Evolutionary conservation across 1,139 yeast genomes (phyloP).

Genomic region (Pichia sp.): DNA sequence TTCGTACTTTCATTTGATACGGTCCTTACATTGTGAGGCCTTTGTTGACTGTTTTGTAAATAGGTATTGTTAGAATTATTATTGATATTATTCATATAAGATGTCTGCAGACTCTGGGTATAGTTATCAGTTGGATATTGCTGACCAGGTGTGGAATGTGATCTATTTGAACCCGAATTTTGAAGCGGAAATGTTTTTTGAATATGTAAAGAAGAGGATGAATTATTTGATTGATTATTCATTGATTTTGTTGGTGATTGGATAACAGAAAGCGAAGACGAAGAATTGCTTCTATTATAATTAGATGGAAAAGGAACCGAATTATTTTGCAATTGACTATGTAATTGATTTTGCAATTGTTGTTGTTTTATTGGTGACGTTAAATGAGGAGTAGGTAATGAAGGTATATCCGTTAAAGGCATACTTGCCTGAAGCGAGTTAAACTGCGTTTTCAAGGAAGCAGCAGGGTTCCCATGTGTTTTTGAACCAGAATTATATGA

Average conservation of each 20-base stretch:
- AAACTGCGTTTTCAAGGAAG: constrained; percentile 8
- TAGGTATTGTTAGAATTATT: background rate
- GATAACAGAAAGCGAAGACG: background rate
- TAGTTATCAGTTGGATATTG: background rate
- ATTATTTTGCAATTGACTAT: background rate
- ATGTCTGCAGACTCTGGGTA: background rate
- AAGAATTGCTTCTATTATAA: background rate
- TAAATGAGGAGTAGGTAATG: constrained; percentile 14
- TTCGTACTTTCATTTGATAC: background rate
- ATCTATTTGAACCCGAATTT: background rate
- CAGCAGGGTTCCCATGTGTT: background rate
- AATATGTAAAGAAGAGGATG: background rate
- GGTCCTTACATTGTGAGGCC: background rate
- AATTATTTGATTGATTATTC: background rate
- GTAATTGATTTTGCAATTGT: background rate
- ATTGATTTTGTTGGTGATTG: background rate
- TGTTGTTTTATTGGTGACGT: constrained; percentile 10
- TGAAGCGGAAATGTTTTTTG: too few relatives aligned
- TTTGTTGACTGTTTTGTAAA: too few relatives aligned
- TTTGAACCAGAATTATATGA: background rate
- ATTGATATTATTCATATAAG: background rate
- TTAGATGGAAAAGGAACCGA: background rate
- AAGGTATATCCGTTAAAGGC: constrained; percentile 21
- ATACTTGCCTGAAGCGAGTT: constrained; percentile 3
- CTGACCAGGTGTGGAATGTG: background rate